Evolutionary conservation across 1,284 basidiomycete species (phyloP).

Genomic region (Marasmius fiardii): DNA sequence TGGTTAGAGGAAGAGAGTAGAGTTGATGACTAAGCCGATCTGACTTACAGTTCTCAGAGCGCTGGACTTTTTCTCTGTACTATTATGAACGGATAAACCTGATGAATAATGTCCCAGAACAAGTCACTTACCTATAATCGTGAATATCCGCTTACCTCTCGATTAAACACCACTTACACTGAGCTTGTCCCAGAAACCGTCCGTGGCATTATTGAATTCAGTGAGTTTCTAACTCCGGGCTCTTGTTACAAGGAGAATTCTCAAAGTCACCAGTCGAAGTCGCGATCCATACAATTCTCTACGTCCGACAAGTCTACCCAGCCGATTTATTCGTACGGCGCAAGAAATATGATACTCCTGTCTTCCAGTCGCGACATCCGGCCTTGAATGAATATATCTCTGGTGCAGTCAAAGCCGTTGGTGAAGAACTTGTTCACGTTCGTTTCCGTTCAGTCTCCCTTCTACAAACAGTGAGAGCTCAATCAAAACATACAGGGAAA

Average conservation of each 20-base stretch:
- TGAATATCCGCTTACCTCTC: constrained; percentile 19
- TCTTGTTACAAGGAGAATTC: neutral
- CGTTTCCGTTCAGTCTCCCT: constrained; percentile 1
- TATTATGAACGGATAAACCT: neutral
- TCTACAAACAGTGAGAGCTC: neutral
- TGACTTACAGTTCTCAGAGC: neutral
- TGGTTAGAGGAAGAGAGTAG: neutral
- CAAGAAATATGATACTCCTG: constrained; percentile 86
- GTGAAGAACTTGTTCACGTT: constrained; percentile 73
- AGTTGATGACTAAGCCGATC: neutral
- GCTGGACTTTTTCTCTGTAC: neutral
- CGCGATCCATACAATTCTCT: constrained; percentile 88
- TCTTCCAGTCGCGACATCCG: constrained; percentile 90
- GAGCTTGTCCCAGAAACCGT: constrained; percentile 49
- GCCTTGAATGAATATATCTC: constrained; percentile 86
- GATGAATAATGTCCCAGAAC: constrained; percentile 6
- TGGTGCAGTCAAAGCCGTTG: constrained; percentile 71
- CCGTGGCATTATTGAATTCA: constrained; percentile 62
- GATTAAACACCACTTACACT: neutral
- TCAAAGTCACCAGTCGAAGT: constrained; percentile 72
- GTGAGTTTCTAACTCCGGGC: constrained; percentile 34
- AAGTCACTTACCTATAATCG: constrained; percentile 37
- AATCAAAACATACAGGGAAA: constrained; percentile 46
- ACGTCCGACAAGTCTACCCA: constrained; percentile 88
- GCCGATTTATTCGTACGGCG: constrained; percentile 82